Conservation (phyloP, 108 stramenopile genomes). For the Fistulifera pelliculosa region DNA sequence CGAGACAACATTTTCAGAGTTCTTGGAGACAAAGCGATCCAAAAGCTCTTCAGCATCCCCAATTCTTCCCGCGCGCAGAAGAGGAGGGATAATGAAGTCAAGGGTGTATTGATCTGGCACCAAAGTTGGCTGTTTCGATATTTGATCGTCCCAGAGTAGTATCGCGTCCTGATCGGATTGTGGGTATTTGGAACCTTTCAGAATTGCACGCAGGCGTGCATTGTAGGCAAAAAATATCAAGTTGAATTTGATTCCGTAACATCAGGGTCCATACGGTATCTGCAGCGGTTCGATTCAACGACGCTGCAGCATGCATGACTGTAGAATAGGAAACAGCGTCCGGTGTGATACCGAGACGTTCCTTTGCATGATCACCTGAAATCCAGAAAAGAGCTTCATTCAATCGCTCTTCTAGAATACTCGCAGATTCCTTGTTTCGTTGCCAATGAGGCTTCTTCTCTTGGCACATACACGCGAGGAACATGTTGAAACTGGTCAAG, state of each 20-base stretch:
- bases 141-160: slow-evolving; percentile 25
- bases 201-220: slow-evolving; percentile 34
- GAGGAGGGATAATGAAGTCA: slow-evolving; percentile 47
- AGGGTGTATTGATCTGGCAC: slow-evolving; percentile 60
- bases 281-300: slow-evolving; percentile 30
- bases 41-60: slow-evolving; percentile 30
- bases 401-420: neutral
- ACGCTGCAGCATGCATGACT: slow-evolving; percentile 43
- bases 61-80: slow-evolving; percentile 27
- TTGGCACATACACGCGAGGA: slow-evolving; percentile 59
- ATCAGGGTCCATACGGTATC: slow-evolving; percentile 34
- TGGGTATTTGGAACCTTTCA: neutral
- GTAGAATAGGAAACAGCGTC: slow-evolving; percentile 51
- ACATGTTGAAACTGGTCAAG: slow-evolving; percentile 59
- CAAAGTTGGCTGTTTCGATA: slow-evolving; percentile 19
- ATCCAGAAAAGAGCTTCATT: slow-evolving; percentile 24
- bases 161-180: slow-evolving; percentile 22
- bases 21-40: slow-evolving; percentile 16
- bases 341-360: slow-evolving; percentile 20
- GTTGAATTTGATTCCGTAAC: slow-evolving; percentile 15
- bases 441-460: slow-evolving; percentile 10
- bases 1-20: slow-evolving; percentile 13
- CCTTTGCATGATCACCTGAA: slow-evolving; percentile 14
- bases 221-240: slow-evolving; percentile 57
- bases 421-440: neutral